These are phyloP conservation scores for Pythium oligandrum DNA, from an alignment of 352 stramenopile genomes.

Conservation along the genomic window DNA sequence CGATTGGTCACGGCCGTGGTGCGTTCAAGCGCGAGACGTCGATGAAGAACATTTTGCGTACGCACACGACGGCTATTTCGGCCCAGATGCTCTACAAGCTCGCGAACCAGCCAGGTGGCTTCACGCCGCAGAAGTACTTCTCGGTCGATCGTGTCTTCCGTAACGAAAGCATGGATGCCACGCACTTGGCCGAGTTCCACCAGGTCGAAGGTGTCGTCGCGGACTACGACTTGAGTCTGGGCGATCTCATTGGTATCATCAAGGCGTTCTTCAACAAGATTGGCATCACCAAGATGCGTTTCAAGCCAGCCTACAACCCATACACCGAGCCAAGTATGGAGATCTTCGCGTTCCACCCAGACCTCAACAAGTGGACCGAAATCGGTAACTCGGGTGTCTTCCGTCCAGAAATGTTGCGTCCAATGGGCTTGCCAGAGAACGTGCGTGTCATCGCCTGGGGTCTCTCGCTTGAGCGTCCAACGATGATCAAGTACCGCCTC, in stretches of 20 bases:
- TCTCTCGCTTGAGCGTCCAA: constrained; percentile 97
- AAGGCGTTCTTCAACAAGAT: constrained; percentile 99
- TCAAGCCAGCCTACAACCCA: constrained; percentile 99
- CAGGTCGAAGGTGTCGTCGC: constrained; percentile 99
- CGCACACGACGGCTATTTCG: constrained; percentile 99
- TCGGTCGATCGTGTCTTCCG: constrained; percentile 99
- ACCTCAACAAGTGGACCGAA: constrained; percentile 99
- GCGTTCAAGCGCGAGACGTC: constrained; percentile 94
- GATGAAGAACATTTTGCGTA: constrained; percentile 99
- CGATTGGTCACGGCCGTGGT: constrained; percentile 87
- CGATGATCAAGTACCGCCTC: constrained; percentile 99
- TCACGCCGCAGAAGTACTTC: constrained; percentile 98
- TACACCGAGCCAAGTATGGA: constrained; percentile 99
- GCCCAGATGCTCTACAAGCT: constrained; percentile 99
- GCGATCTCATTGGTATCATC: constrained; percentile 99
- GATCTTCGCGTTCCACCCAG: constrained; percentile 99
- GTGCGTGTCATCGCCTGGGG: constrained; percentile 99
- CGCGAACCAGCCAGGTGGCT: constrained; percentile 92
- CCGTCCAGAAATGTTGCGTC: constrained; percentile 98
- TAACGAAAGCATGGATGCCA: constrained; percentile 99
- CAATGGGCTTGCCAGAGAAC: constrained; percentile 99
- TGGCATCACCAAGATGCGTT: constrained; percentile 97
- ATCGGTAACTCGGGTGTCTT: constrained; percentile 99
- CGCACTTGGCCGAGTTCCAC: constrained; percentile 99
- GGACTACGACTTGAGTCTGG: constrained; percentile 98